phyloP scores from a whole-genome alignment of 2,329 filamentous ascomycete species.

The Fusarium equiseti region DNA sequence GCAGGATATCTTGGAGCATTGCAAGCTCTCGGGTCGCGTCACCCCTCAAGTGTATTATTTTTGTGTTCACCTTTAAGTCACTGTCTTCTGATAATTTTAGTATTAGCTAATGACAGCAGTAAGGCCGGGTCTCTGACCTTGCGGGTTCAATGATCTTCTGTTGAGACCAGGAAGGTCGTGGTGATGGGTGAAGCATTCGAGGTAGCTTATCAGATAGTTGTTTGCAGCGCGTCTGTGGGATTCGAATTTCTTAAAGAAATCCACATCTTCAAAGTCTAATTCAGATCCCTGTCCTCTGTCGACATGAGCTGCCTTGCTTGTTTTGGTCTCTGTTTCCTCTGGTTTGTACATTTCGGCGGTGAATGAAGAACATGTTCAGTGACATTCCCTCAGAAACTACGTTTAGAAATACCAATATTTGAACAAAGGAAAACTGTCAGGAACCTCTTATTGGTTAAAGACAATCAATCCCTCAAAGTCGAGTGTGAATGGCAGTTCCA shows the following conservation, averaged over 20 bases:
- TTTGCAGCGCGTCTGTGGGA: neutral
- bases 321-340: neutral
- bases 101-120: neutral
- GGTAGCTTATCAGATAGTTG: neutral
- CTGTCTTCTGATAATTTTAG: neutral
- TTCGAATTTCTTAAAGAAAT: neutral
- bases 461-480: too few species aligned
- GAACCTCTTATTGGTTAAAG: neutral
- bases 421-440: neutral
- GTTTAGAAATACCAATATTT: neutral
- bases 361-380: neutral
- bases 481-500: neutral
- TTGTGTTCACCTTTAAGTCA: rapidly evolving
- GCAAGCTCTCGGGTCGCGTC: rapidly evolving
- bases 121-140: neutral
- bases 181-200: neutral
- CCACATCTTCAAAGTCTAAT: rapidly evolving
- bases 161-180: neutral
- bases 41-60: rapidly evolving
- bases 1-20: neutral
- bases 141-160: too few species aligned
- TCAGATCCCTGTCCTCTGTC: neutral
- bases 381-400: neutral
- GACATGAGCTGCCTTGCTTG: too few species aligned
- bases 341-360: neutral